Percentiles rank a stretch among this genome's conserved stretches.
phyloP scores from a whole-genome alignment of 2,329 filamentous ascomycete species.

The Penicillium sp. region DNA sequence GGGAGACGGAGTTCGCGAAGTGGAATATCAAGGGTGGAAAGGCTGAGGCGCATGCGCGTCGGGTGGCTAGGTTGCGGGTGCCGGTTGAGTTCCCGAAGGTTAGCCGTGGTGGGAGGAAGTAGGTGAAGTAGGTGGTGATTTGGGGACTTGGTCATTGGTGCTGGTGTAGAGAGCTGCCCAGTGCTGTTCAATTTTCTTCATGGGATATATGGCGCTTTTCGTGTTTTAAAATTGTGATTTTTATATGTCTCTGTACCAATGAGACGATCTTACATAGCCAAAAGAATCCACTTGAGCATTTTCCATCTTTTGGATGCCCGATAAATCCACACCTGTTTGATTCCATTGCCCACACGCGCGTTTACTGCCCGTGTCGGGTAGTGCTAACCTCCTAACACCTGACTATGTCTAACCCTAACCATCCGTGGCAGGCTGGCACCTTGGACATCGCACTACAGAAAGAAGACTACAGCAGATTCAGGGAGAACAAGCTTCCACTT shows the following conservation, averaged over 20 bases:
- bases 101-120: slow-evolving; percentile 38
- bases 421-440: no score
- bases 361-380: no score
- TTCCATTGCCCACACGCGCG: no score
- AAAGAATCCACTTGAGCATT: slow-evolving; percentile 5
- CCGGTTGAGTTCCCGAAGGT: slow-evolving; percentile 79
- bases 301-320: no score
- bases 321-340: no score
- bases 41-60: slow-evolving; percentile 50
- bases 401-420: no score
- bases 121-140: slow-evolving; percentile 4
- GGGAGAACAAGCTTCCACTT: neutral
- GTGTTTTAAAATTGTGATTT: slow-evolving; percentile 11
- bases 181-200: neutral
- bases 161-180: neutral
- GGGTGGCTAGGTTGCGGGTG: slow-evolving; percentile 67
- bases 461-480: neutral
- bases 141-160: slow-evolving; percentile 4
- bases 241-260: slow-evolving; percentile 9
- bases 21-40: slow-evolving; percentile 56
- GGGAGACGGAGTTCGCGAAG: slow-evolving; percentile 41
- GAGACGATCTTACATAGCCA: slow-evolving; percentile 12
- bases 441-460: no score
- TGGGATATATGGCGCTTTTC: slow-evolving; percentile 8
- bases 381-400: no score